Conservation (phyloP, 805 yeast genomes). For the Nakazawaea populi region DNA sequence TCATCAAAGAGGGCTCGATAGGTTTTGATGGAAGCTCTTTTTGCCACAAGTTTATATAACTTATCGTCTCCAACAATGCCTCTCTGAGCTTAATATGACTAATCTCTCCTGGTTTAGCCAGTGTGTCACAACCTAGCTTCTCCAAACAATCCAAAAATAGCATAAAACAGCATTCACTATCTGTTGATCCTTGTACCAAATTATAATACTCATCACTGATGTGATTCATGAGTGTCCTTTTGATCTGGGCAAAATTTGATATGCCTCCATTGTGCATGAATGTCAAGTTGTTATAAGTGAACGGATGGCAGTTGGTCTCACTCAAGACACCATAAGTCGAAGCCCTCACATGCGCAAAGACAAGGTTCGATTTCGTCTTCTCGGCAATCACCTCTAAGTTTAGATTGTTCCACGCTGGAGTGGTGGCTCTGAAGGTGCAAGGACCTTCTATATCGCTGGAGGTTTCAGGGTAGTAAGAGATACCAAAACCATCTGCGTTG, state of each 20-base stretch:
- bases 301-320: slow-evolving; percentile 97
- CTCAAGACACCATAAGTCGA: slow-evolving; percentile 91
- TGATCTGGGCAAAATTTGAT: slow-evolving; percentile 64
- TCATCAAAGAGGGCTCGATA: slow-evolving; percentile 76
- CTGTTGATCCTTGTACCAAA: slow-evolving; percentile 88
- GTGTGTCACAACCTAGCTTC: slow-evolving; percentile 72
- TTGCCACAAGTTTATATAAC: slow-evolving; percentile 74
- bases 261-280: slow-evolving; percentile 98
- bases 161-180: slow-evolving; percentile 93
- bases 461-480: slow-evolving; percentile 81
- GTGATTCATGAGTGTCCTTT: slow-evolving; percentile 65
- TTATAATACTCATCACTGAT: slow-evolving; percentile 77
- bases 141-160: slow-evolving; percentile 71
- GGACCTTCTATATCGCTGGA: slow-evolving; percentile 56
- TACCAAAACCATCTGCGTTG: slow-evolving; percentile 98
- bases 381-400: slow-evolving; percentile 81
- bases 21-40: slow-evolving; percentile 41
- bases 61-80: slow-evolving; percentile 72
- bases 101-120: slow-evolving; percentile 35
- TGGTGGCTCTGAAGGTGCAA: slow-evolving; percentile 89
- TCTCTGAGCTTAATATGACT: slow-evolving; percentile 54
- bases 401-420: slow-evolving; percentile 97
- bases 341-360: slow-evolving; percentile 95
- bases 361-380: slow-evolving; percentile 77
- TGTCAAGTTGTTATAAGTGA: slow-evolving; percentile 78